Percentiles rank a stretch among this genome's conserved stretches.
phyloP scores from a whole-genome alignment of 2,329 filamentous ascomycete species.

The Fusarium veterinarium region DNA sequence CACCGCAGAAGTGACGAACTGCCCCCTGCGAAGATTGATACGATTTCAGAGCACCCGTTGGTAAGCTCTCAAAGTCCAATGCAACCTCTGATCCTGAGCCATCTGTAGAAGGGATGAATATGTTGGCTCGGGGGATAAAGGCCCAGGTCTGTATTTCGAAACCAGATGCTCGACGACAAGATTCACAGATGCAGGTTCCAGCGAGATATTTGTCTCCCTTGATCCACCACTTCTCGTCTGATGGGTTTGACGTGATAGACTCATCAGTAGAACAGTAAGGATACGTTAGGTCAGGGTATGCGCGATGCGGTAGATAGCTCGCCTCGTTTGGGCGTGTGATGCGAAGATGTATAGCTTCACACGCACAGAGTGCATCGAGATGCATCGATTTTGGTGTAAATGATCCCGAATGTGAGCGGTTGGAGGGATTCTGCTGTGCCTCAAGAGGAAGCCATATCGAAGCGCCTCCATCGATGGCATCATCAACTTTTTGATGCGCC shows the following conservation, averaged over 20 bases:
- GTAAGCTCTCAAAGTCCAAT: constrained; percentile 52
- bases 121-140: constrained; percentile 71
- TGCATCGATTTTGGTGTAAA: neutral
- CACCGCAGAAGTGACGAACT: constrained; percentile 69
- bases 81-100: constrained; percentile 16
- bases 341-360: constrained; percentile 62
- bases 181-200: constrained; percentile 70
- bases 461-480: constrained; percentile 54
- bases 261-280: constrained; percentile 56
- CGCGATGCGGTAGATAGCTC: constrained; percentile 54
- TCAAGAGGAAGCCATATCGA: constrained; percentile 44
- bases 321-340: constrained; percentile 65
- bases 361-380: constrained; percentile 45
- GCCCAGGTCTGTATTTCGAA: constrained; percentile 75
- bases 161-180: constrained; percentile 70
- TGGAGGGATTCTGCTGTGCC: neutral
- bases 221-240: constrained; percentile 70
- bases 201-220: constrained; percentile 65
- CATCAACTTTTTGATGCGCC: constrained; percentile 41
- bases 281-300: constrained; percentile 62
- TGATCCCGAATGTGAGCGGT: neutral
- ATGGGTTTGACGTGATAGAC: constrained; percentile 53
- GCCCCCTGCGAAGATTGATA: constrained; percentile 67
- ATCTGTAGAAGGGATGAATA: constrained; percentile 55
- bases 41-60: constrained; percentile 57